Evolutionary conservation across 371 early-diverging fungal genomes (phyloP).

Genomic region (Mortierella sp.): DNA sequence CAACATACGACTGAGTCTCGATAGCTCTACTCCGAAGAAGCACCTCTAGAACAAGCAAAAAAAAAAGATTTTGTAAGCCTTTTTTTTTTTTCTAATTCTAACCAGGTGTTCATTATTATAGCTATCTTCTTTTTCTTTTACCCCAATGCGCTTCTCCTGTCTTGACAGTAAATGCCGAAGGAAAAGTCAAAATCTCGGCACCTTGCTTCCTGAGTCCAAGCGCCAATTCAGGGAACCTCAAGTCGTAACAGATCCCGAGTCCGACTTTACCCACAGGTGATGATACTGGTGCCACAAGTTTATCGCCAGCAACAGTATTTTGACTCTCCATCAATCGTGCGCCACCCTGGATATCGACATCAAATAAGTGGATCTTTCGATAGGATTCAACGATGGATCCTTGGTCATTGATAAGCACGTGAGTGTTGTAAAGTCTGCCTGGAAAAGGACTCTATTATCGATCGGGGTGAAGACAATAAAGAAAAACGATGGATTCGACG

Average conservation of each 20-base stretch:
- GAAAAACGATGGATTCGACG: too few relatives aligned
- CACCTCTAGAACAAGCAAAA: slow-evolving; percentile 60
- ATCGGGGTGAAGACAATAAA: too few relatives aligned
- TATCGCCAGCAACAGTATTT: slow-evolving; percentile 67
- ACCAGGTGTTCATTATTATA: too few relatives aligned
- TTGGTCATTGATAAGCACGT: slow-evolving; percentile 71
- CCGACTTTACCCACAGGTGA: slow-evolving; percentile 84
- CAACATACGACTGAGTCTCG: slow-evolving; percentile 85
- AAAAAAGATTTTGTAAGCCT: neutral
- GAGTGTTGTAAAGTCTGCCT: slow-evolving; percentile 73
- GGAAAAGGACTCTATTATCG: slow-evolving; percentile 38
- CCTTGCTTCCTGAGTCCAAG: slow-evolving; percentile 69
- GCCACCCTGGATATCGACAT: slow-evolving; percentile 73
- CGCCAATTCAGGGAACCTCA: slow-evolving; percentile 85
- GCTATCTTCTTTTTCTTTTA: slow-evolving; percentile 35
- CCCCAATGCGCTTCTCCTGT: slow-evolving; percentile 93
- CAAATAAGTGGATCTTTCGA: slow-evolving; percentile 87
- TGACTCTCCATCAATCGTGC: slow-evolving; percentile 78
- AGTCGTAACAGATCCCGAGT: slow-evolving; percentile 83
- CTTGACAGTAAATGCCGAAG: slow-evolving; percentile 88
- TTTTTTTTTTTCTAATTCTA: too few relatives aligned
- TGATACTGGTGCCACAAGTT: slow-evolving; percentile 63
- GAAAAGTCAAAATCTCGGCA: slow-evolving; percentile 83
- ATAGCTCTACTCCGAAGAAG: slow-evolving; percentile 88
- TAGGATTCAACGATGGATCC: slow-evolving; percentile 74